Base-by-base conservation (phyloP, 2,329 filamentous ascomycete genomes). In the Talaromyces sp. region DNA sequence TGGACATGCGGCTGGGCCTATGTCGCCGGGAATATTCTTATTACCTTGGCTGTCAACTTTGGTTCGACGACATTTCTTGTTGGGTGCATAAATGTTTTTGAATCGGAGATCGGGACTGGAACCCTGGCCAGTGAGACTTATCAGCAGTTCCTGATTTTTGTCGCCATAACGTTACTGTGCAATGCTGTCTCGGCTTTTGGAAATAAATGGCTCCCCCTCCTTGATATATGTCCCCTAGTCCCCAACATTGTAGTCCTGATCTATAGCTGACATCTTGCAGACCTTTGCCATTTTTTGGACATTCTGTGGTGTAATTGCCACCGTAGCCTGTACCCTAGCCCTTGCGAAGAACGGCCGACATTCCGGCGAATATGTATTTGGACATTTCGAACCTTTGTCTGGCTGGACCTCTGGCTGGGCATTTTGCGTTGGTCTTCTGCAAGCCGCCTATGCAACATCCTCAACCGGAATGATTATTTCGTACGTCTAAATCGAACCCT, bases 21-120 rank as follows among this genome's bases (percentile, higher is more conserved):
- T 70, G 83, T 90, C 19, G 86, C 91, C 56, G 90, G 90, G 61
- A 92, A 92, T 76, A 88, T 91, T 72, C 91, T 88, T 65, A 93
- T 93, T 66, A 91, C 89, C 0, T 80, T 91, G n/a, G 84, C 88
- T n/a, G 89, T 91, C 70, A 90, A 90, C 78, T 92, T 91, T 68
- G 89, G 88, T 69, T 82, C 81, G n/a, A 76, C 81, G 3, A 73
- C 81, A 17, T 84, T 84, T 72, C 71, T 84, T 56, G 75, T 82
- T 64, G 80, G 77, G 52, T 84, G 81, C 65, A 76, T 85, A 69
- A 83, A 84, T 66, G 78, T 84, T 58, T 85, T 84, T 68, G 77
- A 80, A 63, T 71, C 72, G 55, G 73, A 73, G 11, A 72, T 76
- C 3, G 81, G 80, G 17, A 74, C 77, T 24, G 77, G 77, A 19